Evolutionary conservation across 148 eudicot species (phyloP).

Genomic region (Bassia scoparia): DNA sequence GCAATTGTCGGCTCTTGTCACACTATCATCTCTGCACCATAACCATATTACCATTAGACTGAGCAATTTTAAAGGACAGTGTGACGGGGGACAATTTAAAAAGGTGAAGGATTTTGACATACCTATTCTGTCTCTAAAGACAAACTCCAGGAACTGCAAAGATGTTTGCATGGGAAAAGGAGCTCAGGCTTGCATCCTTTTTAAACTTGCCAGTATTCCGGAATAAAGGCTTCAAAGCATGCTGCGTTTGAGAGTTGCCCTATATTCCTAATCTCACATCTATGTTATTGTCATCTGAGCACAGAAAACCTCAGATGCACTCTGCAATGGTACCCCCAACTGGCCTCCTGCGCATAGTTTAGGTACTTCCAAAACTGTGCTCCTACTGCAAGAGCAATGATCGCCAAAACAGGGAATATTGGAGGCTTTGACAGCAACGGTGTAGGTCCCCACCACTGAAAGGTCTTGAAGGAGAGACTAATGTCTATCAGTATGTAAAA

Average conservation of each 20-base stretch:
- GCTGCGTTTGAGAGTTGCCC: constrained; percentile 54
- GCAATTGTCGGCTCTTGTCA: too few species aligned
- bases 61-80: not conserved
- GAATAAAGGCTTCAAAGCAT: constrained; percentile 83
- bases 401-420: constrained; percentile 81
- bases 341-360: constrained; percentile 45
- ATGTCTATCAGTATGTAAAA: constrained; percentile 65
- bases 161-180: too few species aligned
- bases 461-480: constrained; percentile 63
- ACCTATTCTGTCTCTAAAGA: too few species aligned
- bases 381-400: constrained; percentile 74
- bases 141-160: too few species aligned
- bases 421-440: constrained; percentile 76
- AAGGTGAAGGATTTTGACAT: too few species aligned
- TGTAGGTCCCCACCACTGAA: constrained; percentile 57
- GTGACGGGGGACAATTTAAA: too few species aligned
- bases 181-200: too few species aligned
- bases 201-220: constrained; percentile 66
- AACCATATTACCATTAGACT: too few species aligned
- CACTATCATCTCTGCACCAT: too few species aligned
- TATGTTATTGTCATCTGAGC: constrained; percentile 51
- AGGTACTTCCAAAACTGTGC: constrained; percentile 65
- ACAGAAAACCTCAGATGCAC: constrained; percentile 67
- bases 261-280: constrained; percentile 56
- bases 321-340: constrained; percentile 66